Evolutionary conservation across 371 early-diverging fungal genomes (phyloP), one percentile per base, ranked within the genome.

Genomic region (Apophysomyces trapeziformis): DNA sequence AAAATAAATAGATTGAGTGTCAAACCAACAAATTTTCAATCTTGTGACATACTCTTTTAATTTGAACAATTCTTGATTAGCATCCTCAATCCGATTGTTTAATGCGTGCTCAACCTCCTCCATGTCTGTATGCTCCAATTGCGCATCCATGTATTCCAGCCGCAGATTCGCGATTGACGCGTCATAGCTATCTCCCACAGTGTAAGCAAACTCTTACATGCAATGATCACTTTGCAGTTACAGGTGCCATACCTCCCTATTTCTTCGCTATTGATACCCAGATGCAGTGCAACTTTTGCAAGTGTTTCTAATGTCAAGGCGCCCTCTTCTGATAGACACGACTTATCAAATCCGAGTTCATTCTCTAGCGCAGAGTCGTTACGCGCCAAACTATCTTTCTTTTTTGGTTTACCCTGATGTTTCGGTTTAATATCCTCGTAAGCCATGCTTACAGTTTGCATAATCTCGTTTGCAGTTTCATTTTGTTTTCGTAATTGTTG

Each of bases 151-250:
- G 1, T 60, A 43, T 11, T 65, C 65, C 43, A 69, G 61, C 18
- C 65, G 64, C 46, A 69, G 14, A 13, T 69, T 60, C 2, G 69
- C 69, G 4, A 69, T 43, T 16, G 69, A 64, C 13, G 69, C 61
- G n/a, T 61, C 50, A 21, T 64, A 69, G 14, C 69, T 69, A 61
- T 14, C 14, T 5, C 12, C 32, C 18, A 61, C 18, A 12, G 26
- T 21, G 14, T 5, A 60, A 36, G 32, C 39, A 3, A 32, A 8
- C 35, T 12, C 4, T n/a, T 7, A 13, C 58, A 6, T 18, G 45
- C 32, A 38, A 43, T 11, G 39, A 26, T 18, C 35, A 26, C 32
- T 26, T 26, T 26, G 32, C 32, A 26, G 32, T 26, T 26, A 26
- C 32, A 26, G 32, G 32, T 26, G 32, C 32, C 32, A 26, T 50